A percentile compares a stretch with the other conserved stretches of the same genome.
These are phyloP conservation scores for Beta macrorhiza DNA, from an alignment of 179 eudicot genomes.

Conservation along the genomic window DNA sequence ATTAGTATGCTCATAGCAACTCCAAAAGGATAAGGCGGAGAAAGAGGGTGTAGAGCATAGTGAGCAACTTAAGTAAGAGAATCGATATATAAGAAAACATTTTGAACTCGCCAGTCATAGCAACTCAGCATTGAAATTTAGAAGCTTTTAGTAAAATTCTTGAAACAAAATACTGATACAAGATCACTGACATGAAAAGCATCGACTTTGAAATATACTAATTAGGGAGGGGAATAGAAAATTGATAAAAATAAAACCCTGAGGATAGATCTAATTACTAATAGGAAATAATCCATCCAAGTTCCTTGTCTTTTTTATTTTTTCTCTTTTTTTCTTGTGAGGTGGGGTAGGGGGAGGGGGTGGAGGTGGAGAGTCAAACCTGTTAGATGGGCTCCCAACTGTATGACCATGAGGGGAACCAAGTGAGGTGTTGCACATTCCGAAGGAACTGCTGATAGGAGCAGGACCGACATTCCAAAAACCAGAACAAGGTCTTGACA, in stretches of 20 bases:
- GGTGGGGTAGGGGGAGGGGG: neutral
- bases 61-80: neutral
- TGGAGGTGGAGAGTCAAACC: conserved; percentile 15
- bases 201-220: neutral
- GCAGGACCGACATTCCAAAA: conserved; percentile 40
- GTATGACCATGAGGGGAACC: conserved; percentile 64
- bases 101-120: neutral
- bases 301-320: neutral
- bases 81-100: neutral
- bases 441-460: conserved; percentile 34
- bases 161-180: neutral
- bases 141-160: neutral
- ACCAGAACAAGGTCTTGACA: conserved; percentile 35
- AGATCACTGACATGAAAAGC: neutral
- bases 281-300: too few species aligned
- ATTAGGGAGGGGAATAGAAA: neutral
- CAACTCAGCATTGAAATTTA: neutral
- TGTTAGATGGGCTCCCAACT: conserved; percentile 49
- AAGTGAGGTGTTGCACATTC: conserved; percentile 33
- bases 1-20: neutral
- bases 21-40: neutral
- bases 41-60: neutral
- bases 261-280: too few species aligned
- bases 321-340: neutral
- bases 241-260: neutral